Evolutionary conservation across 139 green algal species (phyloP), one percentile per base, ranked within the genome.

Genomic region (Chlamydomonas incerta): DNA sequence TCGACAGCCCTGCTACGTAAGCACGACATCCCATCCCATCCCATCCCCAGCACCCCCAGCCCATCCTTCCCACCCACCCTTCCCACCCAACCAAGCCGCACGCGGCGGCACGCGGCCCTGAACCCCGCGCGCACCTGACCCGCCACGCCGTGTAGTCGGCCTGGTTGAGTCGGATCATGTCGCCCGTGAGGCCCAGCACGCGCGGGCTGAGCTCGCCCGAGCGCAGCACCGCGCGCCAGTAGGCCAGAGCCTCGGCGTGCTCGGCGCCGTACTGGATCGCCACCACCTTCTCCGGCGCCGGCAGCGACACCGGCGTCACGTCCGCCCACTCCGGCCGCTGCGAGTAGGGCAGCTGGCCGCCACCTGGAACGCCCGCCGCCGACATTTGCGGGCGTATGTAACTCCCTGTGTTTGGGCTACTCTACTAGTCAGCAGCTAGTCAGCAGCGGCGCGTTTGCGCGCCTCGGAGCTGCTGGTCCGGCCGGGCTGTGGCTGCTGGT

Each of bases 91-190:
- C n/a, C n/a, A n/a, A n/a, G n/a, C n/a, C n/a, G n/a, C n/a, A n/a
- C n/a, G n/a, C n/a, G n/a, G n/a, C n/a, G n/a, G n/a, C 2, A 8
- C 17, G 57, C 67, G 21, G 68, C 28, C 72, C 20, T 24, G 82
- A n/a, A n/a, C n/a, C n/a, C n/a, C 81, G 62, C 90, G 8, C 35
- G 90, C 92, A 96, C 62, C 94, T 88, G 80, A 83, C 91, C 72
- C 93, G 85, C 96, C 96, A 98, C 8, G 94, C 96, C 26, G 89
- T 96, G 91, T 97, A 97, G 88, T 97, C 87, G 14, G 96, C 94
- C 33, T 92, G 86, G 71, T 97, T 98, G 69, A 93, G 55, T 31
- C 87, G 69, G 26, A 89, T 79, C 58, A 95, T 95, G 52, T 96
- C 89, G 11, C 81, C 90, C 0, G 94, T 96, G 31, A 97, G 91